These are phyloP conservation scores for Blastocrithidia nonstop DNA, from an alignment of 208 protist genomes.

Conservation along the genomic window DNA sequence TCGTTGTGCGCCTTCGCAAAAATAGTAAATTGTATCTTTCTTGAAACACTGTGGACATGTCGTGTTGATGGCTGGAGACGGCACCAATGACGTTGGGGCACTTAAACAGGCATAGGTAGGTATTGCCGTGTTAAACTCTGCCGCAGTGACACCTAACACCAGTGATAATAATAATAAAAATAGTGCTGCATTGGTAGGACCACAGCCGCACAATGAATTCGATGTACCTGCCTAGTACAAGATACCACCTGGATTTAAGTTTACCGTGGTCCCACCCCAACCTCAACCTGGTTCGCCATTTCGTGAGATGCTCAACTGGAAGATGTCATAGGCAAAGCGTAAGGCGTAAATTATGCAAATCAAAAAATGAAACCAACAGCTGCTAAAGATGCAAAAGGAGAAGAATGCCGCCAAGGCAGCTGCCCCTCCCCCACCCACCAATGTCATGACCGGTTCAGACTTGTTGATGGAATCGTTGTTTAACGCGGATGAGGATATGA, in stretches of 20 bases:
- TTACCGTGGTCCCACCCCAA: constrained; percentile 57
- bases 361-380: constrained; percentile 62
- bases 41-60: constrained; percentile 76
- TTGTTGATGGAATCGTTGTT: constrained; percentile 85
- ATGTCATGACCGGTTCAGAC: constrained; percentile 21
- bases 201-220: constrained; percentile 78
- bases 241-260: constrained; percentile 70
- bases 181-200: constrained; percentile 13
- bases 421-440: constrained; percentile 10
- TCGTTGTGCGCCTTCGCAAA: constrained; percentile 79
- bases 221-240: constrained; percentile 60
- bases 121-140: constrained; percentile 89
- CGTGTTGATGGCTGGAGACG: constrained; percentile 89
- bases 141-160: too few species aligned
- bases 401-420: constrained; percentile 33
- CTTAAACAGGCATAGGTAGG: constrained; percentile 98
- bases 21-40: constrained; percentile 77
- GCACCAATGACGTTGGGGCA: constrained; percentile 97
- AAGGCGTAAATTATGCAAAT: constrained; percentile 74
- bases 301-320: constrained; percentile 59
- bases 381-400: constrained; percentile 34
- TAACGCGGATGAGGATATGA: constrained; percentile 54
- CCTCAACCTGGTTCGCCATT: constrained; percentile 41
- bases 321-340: constrained; percentile 68
- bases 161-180: constrained; percentile 4